Evolutionary conservation across 2,329 filamentous ascomycete genomes (phyloP).

Genomic region (Fusarium nygamai): DNA sequence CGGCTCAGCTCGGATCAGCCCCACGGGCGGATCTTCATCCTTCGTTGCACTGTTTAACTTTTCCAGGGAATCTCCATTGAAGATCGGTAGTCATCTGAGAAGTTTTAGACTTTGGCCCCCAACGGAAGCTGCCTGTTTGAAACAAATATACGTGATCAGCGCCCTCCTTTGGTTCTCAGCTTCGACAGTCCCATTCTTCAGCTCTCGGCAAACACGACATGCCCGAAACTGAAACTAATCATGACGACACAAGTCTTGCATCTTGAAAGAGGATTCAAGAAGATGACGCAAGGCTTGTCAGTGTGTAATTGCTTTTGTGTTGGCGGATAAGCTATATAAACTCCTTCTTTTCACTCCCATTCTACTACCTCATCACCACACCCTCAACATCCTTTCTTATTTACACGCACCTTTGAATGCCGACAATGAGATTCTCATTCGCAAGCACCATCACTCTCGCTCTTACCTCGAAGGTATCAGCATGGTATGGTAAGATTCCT

Average conservation of each 20-base stretch:
- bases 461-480: not conserved
- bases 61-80: not conserved
- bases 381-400: not conserved
- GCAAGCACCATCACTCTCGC: not conserved
- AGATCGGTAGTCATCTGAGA: not conserved
- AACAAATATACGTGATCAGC: not conserved
- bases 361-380: not conserved
- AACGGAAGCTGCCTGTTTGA: not conserved
- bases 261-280: too few relatives aligned
- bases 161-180: not conserved
- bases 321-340: not conserved
- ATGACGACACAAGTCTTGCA: not conserved
- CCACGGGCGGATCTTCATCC: not conserved
- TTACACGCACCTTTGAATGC: not conserved
- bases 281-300: not conserved
- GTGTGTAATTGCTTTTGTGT: not conserved
- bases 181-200: not conserved
- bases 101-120: not conserved
- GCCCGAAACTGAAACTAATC: not conserved
- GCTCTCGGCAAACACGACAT: not conserved
- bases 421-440: fast-evolving
- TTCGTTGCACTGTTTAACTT: not conserved
- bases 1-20: not conserved
- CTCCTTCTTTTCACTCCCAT: not conserved
- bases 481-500: not conserved